Base-by-base conservation (phyloP, 257 asterid species). In the Ocimum tenuiflorum region DNA sequence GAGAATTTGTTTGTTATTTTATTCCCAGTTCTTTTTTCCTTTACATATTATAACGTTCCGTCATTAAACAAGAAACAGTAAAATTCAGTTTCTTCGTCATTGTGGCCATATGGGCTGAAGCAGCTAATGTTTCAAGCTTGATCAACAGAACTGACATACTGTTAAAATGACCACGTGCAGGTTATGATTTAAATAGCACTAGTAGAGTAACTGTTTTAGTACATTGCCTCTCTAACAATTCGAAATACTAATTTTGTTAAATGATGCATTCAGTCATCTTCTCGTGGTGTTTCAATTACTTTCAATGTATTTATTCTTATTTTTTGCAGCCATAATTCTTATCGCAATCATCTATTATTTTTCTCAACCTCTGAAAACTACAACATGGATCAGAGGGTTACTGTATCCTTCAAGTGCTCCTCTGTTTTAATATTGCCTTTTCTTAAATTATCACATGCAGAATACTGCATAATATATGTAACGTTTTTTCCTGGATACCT, bases 291-390 rank as follows among this genome's bases (percentile, higher is more conserved):
- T 54, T 14, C 64, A 35, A 17, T 15, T 11, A 27, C 50, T 47
- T 17, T 2, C 17, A 46, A 22, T 10, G 11, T 52, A 50, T 12
- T 65, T 48, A 38, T 67, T 51, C 4, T 52, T 62, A 19, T 66
- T 70, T 9, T 72, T 64, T 83, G 82, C 91, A 91, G 96, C 89
- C 56, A 82, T 91, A 72, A 77, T 87, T 74, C 87, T 91, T 67
- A 89, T 91, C 47, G 86, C 86, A 60, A 75, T 80, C 77, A 89
- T 91, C 75, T 89, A 89, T 85, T 89, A 91, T 70, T 88, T 73
- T 69, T 88, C 98, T 83, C 95, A 82, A 70, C 98, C 96, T 23
- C 67, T 91, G 73, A 92, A 89, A 80, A 79, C 74, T 23, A 76
- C 27, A 79, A 80, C 92, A 57, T 87, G 98, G 96, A 73, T 89